phyloP scores from a whole-genome alignment of 148 eudicot species.

The Limonium bicolor region DNA sequence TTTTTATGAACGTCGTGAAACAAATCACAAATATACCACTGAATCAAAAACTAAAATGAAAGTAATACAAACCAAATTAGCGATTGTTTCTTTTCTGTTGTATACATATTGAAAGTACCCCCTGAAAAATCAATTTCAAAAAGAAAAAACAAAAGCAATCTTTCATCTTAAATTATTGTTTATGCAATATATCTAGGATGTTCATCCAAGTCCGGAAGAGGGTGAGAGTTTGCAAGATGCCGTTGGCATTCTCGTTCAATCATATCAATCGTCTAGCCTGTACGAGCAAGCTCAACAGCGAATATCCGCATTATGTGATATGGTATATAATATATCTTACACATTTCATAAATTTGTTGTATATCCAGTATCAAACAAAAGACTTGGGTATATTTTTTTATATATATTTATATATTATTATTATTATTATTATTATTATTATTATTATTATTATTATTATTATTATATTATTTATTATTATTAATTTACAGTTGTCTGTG shows the following conservation, averaged over 20 bases:
- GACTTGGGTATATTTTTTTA: not conserved
- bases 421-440: not conserved
- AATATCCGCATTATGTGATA: slow-evolving; percentile 14
- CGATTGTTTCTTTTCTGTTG: too few relatives aligned
- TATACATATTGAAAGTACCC: too few relatives aligned
- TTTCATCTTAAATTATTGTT: too few relatives aligned
- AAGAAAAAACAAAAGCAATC: too few relatives aligned
- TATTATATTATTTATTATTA: not conserved
- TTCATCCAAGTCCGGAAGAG: slow-evolving; percentile 17
- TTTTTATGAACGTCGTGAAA: too few relatives aligned
- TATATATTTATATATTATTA: not conserved
- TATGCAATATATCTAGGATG: slow-evolving; percentile 14
- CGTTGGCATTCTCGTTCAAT: slow-evolving; percentile 16
- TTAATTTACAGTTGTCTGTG: not conserved
- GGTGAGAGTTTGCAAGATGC: slow-evolving; percentile 17
- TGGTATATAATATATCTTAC: slow-evolving; percentile 17
- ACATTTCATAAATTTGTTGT: too few relatives aligned
- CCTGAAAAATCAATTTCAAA: too few relatives aligned
- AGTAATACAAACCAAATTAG: too few relatives aligned
- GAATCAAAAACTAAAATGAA: too few relatives aligned
- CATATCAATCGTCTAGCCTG: slow-evolving; percentile 26
- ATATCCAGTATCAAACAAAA: too few relatives aligned
- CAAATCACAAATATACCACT: too few relatives aligned
- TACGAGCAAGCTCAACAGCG: slow-evolving; percentile 14
- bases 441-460: not conserved